Conservation (phyloP, 139 green algal species). For the Micractinium sp. region DNA sequence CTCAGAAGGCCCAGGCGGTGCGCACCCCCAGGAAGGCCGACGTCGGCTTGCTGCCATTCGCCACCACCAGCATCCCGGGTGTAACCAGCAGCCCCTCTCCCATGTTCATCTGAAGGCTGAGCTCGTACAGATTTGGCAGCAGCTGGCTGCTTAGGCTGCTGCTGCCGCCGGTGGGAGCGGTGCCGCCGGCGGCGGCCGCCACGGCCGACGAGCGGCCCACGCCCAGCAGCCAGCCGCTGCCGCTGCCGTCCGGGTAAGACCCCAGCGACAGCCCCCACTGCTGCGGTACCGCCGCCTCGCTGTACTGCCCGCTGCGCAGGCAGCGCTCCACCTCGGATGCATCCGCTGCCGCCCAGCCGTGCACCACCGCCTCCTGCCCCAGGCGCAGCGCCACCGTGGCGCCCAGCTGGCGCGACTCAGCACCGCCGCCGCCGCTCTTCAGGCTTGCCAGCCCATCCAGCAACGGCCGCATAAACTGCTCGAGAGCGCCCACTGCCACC, state of each 20-base stretch:
- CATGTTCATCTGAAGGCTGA: conserved; percentile 41
- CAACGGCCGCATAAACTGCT: background rate
- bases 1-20: conserved; percentile 17
- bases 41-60: background rate
- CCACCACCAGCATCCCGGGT: conserved; percentile 39
- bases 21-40: conserved; percentile 15
- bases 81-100: conserved; percentile 41
- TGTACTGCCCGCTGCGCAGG: background rate
- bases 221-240: conserved; percentile 40
- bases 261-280: conserved; percentile 39
- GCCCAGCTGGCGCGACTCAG: conserved; percentile 9
- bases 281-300: background rate
- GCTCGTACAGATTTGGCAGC: conserved; percentile 39
- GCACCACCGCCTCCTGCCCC: conserved; percentile 21
- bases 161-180: background rate
- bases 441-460: background rate
- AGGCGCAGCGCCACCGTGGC: conserved; percentile 28
- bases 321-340: background rate
- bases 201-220: background rate
- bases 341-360: conserved; percentile 36
- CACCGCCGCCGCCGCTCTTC: background rate
- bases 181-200: background rate
- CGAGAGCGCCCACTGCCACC: background rate
- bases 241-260: conserved; percentile 38
- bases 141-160: background rate